Conservation (phyloP, 179 eudicot species). For the Camellia oleifera region DNA sequence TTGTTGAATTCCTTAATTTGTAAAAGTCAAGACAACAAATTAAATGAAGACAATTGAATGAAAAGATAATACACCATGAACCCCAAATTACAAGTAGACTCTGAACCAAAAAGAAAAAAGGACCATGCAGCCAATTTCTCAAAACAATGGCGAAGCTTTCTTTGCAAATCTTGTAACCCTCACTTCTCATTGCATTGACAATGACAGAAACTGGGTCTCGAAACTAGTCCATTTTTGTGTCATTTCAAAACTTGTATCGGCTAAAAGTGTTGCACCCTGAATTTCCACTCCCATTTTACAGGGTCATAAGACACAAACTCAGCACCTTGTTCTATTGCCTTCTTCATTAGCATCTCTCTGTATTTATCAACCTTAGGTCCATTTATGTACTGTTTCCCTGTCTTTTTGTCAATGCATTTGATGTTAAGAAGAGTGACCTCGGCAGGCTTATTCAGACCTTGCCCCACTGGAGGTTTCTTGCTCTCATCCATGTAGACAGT, state of each 20-base stretch:
- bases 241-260: background rate
- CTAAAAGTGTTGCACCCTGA: slow-evolving; percentile 60
- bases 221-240: background rate
- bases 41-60: too few species aligned
- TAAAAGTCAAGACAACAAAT: too few species aligned
- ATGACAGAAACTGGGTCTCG: background rate
- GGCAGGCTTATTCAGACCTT: slow-evolving; percentile 82
- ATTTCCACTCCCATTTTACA: slow-evolving; percentile 59
- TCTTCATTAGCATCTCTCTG: slow-evolving; percentile 52
- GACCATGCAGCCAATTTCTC: background rate
- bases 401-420: slow-evolving; percentile 49
- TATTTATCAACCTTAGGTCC: slow-evolving; percentile 32
- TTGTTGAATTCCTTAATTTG: too few species aligned
- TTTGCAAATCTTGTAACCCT: too few species aligned
- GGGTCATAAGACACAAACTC: slow-evolving; percentile 63
- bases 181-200: background rate
- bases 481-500: slow-evolving; percentile 51
- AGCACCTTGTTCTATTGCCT: slow-evolving; percentile 57
- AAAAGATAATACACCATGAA: too few species aligned
- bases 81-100: too few species aligned
- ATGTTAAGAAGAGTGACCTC: slow-evolving; percentile 69
- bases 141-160: too few species aligned
- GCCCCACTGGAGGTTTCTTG: slow-evolving; percentile 64
- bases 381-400: slow-evolving; percentile 37
- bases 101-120: too few species aligned